A percentile compares a stretch with the other conserved stretches of the same genome.
Evolutionary conservation across 192 early-diverging fungal genomes (phyloP).

Genomic region (Backusella psychrophila): DNA sequence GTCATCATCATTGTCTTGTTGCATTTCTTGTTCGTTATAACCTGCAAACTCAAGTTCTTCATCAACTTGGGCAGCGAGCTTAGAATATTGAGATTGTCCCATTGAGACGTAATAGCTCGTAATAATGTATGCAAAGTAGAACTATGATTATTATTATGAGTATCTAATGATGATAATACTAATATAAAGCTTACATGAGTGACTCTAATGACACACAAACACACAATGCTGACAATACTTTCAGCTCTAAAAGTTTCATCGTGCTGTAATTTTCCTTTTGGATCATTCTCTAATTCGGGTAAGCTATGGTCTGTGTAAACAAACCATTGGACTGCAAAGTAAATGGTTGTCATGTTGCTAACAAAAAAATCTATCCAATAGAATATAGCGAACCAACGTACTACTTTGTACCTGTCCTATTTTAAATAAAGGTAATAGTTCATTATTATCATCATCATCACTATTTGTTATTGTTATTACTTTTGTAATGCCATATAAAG

Average conservation of each 20-base stretch:
- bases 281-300: conserved; percentile 17
- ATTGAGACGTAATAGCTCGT: conserved; percentile 15
- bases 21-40: conserved; percentile 2
- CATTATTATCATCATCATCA: no score
- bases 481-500: conserved; percentile 30
- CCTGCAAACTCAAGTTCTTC: conserved; percentile 9
- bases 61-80: background rate
- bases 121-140: conserved; percentile 26
- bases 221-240: conserved; percentile 29
- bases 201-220: conserved; percentile 22
- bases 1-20: background rate
- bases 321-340: conserved; percentile 35
- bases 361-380: conserved; percentile 38
- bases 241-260: conserved; percentile 27
- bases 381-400: conserved; percentile 26
- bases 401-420: conserved; percentile 17
- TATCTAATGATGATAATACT: background rate
- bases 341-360: conserved; percentile 20
- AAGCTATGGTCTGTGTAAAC: conserved; percentile 35
- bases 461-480: conserved; percentile 11
- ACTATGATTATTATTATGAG: background rate
- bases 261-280: conserved; percentile 15
- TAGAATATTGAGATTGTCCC: conserved; percentile 7
- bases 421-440: no score
- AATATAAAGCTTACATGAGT: conserved; percentile 23